A percentile compares a stretch with the other conserved stretches of the same genome.
Conservation (phyloP, 2,329 filamentous ascomycete species). For the Pyricularia sp. region DNA sequence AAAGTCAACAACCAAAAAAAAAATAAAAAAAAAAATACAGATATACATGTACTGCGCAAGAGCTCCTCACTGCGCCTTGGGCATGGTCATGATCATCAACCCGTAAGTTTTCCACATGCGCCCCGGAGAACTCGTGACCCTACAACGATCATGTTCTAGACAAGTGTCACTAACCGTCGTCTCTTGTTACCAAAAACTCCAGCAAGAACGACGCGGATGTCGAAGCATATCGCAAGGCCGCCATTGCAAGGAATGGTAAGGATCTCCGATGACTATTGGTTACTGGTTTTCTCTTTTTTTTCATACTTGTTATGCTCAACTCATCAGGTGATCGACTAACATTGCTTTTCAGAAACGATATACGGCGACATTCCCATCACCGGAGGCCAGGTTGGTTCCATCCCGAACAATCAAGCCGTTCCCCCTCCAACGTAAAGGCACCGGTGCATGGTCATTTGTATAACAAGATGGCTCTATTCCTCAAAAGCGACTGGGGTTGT, state of each 20-base stretch:
- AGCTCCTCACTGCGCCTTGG: conserved; percentile 57
- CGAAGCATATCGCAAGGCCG: background rate
- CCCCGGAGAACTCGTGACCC: background rate
- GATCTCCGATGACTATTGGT: background rate
- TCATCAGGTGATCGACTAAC: background rate
- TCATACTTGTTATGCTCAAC: too few species aligned
- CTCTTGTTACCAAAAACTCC: background rate
- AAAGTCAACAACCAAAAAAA: background rate
- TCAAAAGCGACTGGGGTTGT: background rate
- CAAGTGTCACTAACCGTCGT: background rate
- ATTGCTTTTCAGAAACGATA: background rate
- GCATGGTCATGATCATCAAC: conserved; percentile 69
- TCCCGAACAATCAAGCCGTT: background rate
- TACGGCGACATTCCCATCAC: background rate
- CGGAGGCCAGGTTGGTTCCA: background rate
- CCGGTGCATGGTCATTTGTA: background rate
- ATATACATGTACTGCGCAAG: conserved; percentile 73
- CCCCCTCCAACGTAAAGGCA: background rate
- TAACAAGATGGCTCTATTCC: background rate
- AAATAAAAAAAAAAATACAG: background rate
- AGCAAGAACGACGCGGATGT: background rate
- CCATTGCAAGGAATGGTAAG: background rate
- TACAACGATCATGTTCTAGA: background rate
- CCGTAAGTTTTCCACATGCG: background rate
- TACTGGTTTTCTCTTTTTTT: background rate